These are phyloP conservation scores for Rostrohypoxylon terebratum DNA, from an alignment of 495 filamentous ascomycete genomes.

Conservation along the genomic window DNA sequence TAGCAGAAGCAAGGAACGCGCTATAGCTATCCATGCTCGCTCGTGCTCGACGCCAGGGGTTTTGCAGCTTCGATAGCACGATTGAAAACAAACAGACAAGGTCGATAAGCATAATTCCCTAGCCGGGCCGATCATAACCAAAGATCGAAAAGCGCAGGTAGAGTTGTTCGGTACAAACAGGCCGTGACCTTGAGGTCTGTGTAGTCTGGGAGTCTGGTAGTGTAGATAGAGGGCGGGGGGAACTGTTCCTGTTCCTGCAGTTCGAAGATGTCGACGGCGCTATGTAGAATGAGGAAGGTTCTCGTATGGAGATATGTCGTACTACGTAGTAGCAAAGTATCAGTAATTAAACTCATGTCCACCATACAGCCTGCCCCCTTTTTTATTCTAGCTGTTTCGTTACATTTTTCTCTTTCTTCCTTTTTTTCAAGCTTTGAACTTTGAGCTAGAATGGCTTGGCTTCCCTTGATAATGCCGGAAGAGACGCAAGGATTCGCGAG, in stretches of 20 bases:
- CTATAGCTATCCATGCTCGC: constrained; percentile 13
- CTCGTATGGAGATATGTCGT: constrained; percentile 8
- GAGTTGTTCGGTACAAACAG: background rate
- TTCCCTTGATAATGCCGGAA: background rate
- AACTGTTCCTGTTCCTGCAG: constrained; percentile 30
- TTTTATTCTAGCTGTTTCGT: constrained; percentile 14
- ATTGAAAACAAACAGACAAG: background rate
- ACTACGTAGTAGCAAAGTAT: constrained; percentile 26
- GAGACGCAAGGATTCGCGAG: background rate
- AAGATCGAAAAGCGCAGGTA: background rate
- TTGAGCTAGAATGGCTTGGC: no score
- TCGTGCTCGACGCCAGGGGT: background rate
- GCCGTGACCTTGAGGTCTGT: background rate
- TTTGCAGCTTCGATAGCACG: background rate
- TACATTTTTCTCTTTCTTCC: no score
- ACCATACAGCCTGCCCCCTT: constrained; percentile 20
- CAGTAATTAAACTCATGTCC: background rate
- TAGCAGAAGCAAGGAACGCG: constrained; percentile 6
- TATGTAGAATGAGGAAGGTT: constrained; percentile 37
- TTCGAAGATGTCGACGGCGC: constrained; percentile 17
- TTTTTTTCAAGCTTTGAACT: background rate
- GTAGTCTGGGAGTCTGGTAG: no score
- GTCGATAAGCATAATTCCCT: constrained; percentile 16
- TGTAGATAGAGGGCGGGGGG: no score
- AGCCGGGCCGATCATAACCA: constrained; percentile 37